These are phyloP conservation scores for Candida awuae DNA, from an alignment of 805 yeast species.

Conservation along the genomic window DNA sequence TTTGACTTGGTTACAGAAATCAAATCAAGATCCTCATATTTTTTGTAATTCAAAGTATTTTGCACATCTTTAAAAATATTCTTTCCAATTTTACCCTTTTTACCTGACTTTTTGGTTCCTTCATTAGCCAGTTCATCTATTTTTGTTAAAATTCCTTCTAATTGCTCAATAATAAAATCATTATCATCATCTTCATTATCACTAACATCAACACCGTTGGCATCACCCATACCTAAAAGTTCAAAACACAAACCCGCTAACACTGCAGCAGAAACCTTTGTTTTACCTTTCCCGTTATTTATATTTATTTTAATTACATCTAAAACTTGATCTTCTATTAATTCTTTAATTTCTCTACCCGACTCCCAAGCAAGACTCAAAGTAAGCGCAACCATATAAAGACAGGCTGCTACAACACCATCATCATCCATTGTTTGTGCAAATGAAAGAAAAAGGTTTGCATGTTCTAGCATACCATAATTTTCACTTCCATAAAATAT, in stretches of 20 bases:
- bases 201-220: too few species aligned
- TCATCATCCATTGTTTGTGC: constrained; percentile 35
- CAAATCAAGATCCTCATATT: constrained; percentile 5
- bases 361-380: constrained; percentile 38
- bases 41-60: constrained; percentile 33
- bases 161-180: constrained; percentile 7
- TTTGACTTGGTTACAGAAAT: constrained; percentile 39
- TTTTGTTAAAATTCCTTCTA: constrained; percentile 26
- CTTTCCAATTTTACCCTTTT: constrained; percentile 54
- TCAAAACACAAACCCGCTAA: constrained; percentile 52
- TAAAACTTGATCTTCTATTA: constrained; percentile 11
- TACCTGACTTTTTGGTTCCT: constrained; percentile 50
- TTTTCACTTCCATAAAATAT: constrained; percentile 42
- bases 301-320: constrained; percentile 18
- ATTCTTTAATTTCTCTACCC: constrained; percentile 22
- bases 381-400: constrained; percentile 40
- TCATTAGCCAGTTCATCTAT: constrained; percentile 39
- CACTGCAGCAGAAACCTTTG: constrained; percentile 41
- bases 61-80: constrained; percentile 54
- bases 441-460: constrained; percentile 36
- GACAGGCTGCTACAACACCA: constrained; percentile 35
- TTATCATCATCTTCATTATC: constrained; percentile 50
- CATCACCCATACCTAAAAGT: constrained; percentile 31
- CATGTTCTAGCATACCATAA: constrained; percentile 40
- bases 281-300: constrained; percentile 2